These are phyloP conservation scores for Eimeria praecox DNA, from an alignment of 169 alveolate genomes.

Conservation along the genomic window DNA sequence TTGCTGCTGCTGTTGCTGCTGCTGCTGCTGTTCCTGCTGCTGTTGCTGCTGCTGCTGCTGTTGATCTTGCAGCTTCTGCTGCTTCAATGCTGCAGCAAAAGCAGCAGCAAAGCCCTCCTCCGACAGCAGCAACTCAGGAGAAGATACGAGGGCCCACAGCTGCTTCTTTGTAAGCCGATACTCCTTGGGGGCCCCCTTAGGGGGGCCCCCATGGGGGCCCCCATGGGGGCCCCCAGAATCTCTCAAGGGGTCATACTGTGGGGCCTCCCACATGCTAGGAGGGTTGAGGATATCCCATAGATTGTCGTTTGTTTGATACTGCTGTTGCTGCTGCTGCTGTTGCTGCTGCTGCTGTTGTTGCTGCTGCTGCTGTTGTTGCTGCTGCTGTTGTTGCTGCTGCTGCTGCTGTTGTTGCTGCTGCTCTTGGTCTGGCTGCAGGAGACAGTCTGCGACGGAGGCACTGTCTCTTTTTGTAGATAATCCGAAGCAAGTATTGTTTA, in stretches of 20 bases:
- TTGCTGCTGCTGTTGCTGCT: neutral
- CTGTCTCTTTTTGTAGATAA: neutral
- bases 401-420: conserved; percentile 7
- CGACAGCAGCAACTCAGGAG: neutral
- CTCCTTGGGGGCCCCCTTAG: neutral
- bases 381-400: conserved; percentile 36
- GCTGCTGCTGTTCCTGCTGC: neutral
- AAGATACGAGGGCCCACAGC: conserved; percentile 25
- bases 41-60: conserved; percentile 5
- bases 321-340: neutral
- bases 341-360: neutral
- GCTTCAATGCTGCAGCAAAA: neutral
- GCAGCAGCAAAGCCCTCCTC: conserved; percentile 4
- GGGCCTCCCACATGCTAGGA: conserved; percentile 2
- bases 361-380: conserved; percentile 49
- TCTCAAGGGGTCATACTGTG: neutral
- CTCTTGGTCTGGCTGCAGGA: conserved; percentile 30
- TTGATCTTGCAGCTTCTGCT: too few relatives aligned
- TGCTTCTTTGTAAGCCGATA: neutral
- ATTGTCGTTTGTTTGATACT: conserved; percentile 4
- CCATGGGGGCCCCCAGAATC: neutral
- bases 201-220: too few relatives aligned
- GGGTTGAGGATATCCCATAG: neutral
- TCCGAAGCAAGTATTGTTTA: neutral
- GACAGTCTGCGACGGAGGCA: neutral